Evolutionary conservation across 1,284 basidiomycete species (phyloP).

Genomic region (Cerrena zonata): DNA sequence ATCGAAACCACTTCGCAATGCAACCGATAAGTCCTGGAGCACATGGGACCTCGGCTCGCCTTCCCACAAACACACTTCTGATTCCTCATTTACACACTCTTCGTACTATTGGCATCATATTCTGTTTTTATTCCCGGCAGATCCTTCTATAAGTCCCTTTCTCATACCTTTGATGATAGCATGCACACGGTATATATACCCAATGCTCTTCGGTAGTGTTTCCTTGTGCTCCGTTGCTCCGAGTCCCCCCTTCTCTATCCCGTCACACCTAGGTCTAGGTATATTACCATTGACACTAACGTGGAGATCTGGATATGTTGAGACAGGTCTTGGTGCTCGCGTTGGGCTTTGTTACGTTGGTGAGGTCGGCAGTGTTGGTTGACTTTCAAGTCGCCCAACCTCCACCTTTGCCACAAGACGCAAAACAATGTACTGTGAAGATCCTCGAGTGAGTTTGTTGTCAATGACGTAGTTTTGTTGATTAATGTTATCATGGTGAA

Average conservation of each 20-base stretch:
- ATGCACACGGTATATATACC: neutral
- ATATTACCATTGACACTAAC: no score
- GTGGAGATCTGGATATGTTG: no score
- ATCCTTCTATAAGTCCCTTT: no score
- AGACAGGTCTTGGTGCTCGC: slow-evolving; percentile 12
- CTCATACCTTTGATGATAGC: neutral
- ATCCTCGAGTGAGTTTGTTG: slow-evolving; percentile 55
- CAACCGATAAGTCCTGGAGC: neutral
- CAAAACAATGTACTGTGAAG: slow-evolving; percentile 57
- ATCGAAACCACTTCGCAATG: neutral
- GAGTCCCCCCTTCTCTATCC: neutral
- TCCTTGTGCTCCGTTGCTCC: neutral
- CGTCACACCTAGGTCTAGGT: no score
- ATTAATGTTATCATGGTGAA: neutral
- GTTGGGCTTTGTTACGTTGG: slow-evolving; percentile 14
- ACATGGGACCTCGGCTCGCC: neutral
- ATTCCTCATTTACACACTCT: no score
- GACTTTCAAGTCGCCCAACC: slow-evolving; percentile 73
- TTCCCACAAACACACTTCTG: neutral
- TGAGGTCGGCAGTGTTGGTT: slow-evolving; percentile 44
- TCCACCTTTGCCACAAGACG: slow-evolving; percentile 52
- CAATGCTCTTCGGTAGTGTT: neutral
- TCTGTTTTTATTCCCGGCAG: neutral
- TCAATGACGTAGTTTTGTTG: neutral
- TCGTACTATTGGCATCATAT: neutral